Evolutionary conservation across 1,284 basidiomycete genomes (phyloP).

Genomic region (Ustilago nuda): DNA sequence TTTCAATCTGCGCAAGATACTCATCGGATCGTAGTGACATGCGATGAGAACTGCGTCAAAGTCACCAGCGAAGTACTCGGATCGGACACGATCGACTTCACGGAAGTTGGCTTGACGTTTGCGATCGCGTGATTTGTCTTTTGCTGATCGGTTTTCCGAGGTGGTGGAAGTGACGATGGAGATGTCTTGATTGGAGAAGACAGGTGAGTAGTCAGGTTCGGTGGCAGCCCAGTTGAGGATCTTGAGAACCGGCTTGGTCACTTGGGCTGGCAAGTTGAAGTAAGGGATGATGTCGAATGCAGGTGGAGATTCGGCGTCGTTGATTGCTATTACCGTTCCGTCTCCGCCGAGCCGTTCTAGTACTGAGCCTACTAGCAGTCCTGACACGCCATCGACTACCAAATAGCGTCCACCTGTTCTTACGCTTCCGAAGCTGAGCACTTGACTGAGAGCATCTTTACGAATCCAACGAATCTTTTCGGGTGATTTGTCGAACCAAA

Average conservation of each 20-base stretch:
- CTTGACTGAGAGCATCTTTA: constrained; percentile 87
- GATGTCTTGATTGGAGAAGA: constrained; percentile 37
- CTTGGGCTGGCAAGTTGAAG: constrained; percentile 74
- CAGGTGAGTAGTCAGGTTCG: constrained; percentile 46
- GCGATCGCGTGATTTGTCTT: constrained; percentile 43
- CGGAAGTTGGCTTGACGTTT: constrained; percentile 50
- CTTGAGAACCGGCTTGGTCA: constrained; percentile 37
- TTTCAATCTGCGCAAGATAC: constrained; percentile 80
- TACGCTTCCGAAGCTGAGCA: constrained; percentile 85
- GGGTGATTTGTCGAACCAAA: constrained; percentile 78
- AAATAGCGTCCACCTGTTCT: constrained; percentile 87
- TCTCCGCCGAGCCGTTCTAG: constrained; percentile 78
- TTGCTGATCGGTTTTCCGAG: constrained; percentile 12
- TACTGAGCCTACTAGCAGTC: constrained; percentile 84
- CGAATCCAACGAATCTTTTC: constrained; percentile 85
- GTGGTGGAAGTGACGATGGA: neutral
- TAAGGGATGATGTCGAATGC: constrained; percentile 88
- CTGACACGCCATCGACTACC: constrained; percentile 88
- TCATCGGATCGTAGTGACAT: constrained; percentile 86
- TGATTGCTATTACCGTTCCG: constrained; percentile 85
- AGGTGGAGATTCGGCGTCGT: constrained; percentile 91
- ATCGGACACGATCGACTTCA: constrained; percentile 72
- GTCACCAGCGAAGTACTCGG: constrained; percentile 85
- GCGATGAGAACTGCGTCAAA: constrained; percentile 77
- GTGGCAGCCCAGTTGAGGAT: constrained; percentile 62